Conservation (phyloP, 257 asterid genomes). For the Pogostemon cablin region DNA sequence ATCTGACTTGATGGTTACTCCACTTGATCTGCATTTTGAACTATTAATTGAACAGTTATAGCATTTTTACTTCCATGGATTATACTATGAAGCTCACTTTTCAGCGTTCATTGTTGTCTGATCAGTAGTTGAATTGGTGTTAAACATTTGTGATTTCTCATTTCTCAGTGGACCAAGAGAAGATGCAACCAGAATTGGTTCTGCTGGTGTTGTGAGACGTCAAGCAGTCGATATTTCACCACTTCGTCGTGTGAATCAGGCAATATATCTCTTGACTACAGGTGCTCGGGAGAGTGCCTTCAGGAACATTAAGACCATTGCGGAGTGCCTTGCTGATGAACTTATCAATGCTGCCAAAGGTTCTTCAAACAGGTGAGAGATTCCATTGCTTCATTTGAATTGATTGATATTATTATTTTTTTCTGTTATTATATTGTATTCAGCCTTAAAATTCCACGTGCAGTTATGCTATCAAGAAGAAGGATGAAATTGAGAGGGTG, state of each 20-base stretch:
- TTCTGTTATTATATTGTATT: neutral
- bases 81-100: too few relatives aligned
- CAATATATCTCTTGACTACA: conserved; percentile 70
- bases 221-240: conserved; percentile 91
- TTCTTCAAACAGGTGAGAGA: conserved; percentile 65
- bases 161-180: conserved; percentile 73
- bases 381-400: neutral
- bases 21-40: too few relatives aligned
- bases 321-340: conserved; percentile 87
- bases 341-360: conserved; percentile 88
- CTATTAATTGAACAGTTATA: neutral
- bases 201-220: conserved; percentile 90
- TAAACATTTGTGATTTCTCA: neutral
- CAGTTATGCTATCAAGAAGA: conserved; percentile 80
- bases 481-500: conserved; percentile 78
- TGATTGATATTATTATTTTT: neutral
- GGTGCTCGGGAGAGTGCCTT: conserved; percentile 87
- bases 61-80: neutral
- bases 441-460: neutral
- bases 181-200: conserved; percentile 86
- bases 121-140: too few relatives aligned
- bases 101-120: too few relatives aligned
- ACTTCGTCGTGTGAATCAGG: conserved; percentile 79
- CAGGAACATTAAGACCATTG: conserved; percentile 71
- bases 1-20: too few relatives aligned